These are phyloP conservation scores for Xerocomus potaroensis DNA, from an alignment of 768 basidiomycete genomes.

Conservation along the genomic window DNA sequence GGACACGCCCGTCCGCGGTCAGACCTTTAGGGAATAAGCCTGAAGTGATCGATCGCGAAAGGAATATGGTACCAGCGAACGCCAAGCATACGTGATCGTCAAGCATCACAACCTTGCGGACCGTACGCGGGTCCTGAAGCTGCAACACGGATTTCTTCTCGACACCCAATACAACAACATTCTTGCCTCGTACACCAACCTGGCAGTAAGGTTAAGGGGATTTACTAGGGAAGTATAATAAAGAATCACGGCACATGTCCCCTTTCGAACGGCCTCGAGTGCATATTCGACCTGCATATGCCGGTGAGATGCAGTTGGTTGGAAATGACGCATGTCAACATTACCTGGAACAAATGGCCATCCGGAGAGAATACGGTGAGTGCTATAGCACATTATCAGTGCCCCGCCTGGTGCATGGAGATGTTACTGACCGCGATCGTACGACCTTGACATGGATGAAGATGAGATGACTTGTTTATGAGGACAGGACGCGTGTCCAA, in stretches of 20 bases:
- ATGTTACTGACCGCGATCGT: slow-evolving; percentile 83
- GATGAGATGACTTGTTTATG: no score
- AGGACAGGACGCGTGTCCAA: no score
- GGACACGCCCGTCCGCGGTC: slow-evolving; percentile 94
- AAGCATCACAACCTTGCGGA: slow-evolving; percentile 96
- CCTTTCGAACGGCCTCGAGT: slow-evolving; percentile 93
- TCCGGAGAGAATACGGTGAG: slow-evolving; percentile 98
- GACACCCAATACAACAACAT: slow-evolving; percentile 94
- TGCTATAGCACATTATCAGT: slow-evolving; percentile 44
- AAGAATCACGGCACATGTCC: slow-evolving; percentile 84
- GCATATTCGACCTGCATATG: slow-evolving; percentile 91
- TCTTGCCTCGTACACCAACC: slow-evolving; percentile 95
- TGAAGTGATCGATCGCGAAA: slow-evolving; percentile 2
- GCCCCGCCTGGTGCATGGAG: not conserved
- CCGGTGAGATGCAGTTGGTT: slow-evolving; percentile 9
- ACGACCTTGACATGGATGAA: slow-evolving; percentile 79
- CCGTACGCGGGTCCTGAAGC: slow-evolving; percentile 96
- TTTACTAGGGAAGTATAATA: not conserved
- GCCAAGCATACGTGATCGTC: slow-evolving; percentile 97
- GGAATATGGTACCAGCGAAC: slow-evolving; percentile 76
- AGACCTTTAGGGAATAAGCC: slow-evolving; percentile 54
- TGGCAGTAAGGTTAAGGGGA: slow-evolving; percentile 29
- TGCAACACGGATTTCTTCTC: slow-evolving; percentile 99
- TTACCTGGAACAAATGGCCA: slow-evolving; percentile 96
- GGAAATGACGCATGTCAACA: slow-evolving; percentile 27